A percentile compares a stretch with the other conserved stretches of the same genome.
These are phyloP conservation scores for Excoecaria agallocha DNA, from an alignment of 345 rosid species.

Conservation along the genomic window DNA sequence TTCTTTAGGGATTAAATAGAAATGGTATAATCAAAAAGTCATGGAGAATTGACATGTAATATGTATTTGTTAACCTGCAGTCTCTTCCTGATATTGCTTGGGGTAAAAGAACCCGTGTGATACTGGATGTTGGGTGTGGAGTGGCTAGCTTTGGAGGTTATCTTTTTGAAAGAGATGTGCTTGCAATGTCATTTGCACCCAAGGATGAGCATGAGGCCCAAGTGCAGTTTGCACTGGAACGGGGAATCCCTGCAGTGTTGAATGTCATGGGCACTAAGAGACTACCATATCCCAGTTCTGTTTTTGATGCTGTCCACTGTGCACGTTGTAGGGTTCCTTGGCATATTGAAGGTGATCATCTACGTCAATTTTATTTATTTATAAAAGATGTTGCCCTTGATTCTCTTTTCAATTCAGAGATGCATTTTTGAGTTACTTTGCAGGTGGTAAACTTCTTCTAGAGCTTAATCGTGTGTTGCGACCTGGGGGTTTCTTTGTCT, in stretches of 20 bases:
- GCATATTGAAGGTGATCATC: conserved; percentile 67
- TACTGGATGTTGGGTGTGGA: conserved; percentile 98
- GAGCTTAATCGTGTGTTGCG: conserved; percentile 84
- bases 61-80: conserved; percentile 37
- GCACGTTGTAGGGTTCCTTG: conserved; percentile 99
- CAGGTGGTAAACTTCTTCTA: conserved; percentile 86
- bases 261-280: conserved; percentile 96
- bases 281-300: conserved; percentile 81
- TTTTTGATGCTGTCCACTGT: conserved; percentile 89
- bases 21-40: neutral
- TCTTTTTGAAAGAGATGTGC: conserved; percentile 82
- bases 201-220: conserved; percentile 99
- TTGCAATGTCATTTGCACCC: conserved; percentile 92
- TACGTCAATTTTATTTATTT: neutral
- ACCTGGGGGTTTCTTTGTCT: conserved; percentile 90
- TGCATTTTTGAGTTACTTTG: conserved; percentile 21
- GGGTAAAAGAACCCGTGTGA: conserved; percentile 80
- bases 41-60: conserved; percentile 20
- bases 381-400: neutral
- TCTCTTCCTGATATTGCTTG: conserved; percentile 76
- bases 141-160: conserved; percentile 98
- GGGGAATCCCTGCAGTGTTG: conserved; percentile 94
- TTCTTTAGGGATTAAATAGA: neutral
- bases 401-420: conserved; percentile 5
- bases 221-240: conserved; percentile 93